phyloP scores from a whole-genome alignment of 2,329 filamentous ascomycete genomes.

The Penicillium sp. region DNA sequence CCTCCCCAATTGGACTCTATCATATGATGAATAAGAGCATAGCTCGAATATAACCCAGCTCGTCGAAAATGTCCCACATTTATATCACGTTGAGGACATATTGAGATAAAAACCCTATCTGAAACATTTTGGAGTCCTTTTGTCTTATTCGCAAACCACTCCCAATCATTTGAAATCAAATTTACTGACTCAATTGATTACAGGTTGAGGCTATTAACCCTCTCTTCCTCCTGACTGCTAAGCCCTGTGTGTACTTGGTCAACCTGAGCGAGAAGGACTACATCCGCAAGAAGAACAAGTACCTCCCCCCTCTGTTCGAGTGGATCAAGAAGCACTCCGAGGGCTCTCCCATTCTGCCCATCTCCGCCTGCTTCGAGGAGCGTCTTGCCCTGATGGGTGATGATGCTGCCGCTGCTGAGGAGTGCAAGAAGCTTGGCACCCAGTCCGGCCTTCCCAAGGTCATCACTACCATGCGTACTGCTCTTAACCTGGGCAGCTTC shows the following conservation, averaged over 20 bases:
- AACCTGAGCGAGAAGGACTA: constrained; percentile 98
- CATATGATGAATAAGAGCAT: constrained; percentile 98
- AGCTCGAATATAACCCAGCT: constrained; percentile 98
- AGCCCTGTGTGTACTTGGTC: constrained; percentile 95
- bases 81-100: constrained; percentile 70
- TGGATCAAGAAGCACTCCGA: constrained; percentile 92
- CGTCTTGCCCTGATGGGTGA: constrained; percentile 78
- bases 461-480: constrained; percentile 89
- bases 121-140: constrained; percentile 51
- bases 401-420: constrained; percentile 75
- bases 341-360: constrained; percentile 87
- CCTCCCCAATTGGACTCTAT: constrained; percentile 20
- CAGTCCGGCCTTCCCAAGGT: constrained; percentile 92
- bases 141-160: constrained; percentile 14
- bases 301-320: constrained; percentile 87
- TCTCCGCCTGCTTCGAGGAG: constrained; percentile 92
- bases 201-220: constrained; percentile 98
- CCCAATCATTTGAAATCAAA: constrained; percentile 17
- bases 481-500: constrained; percentile 87
- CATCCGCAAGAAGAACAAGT: constrained; percentile 99
- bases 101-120: constrained; percentile 83
- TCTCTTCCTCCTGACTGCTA: constrained; percentile 89
- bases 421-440: constrained; percentile 84
- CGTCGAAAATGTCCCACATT: constrained; percentile 80
- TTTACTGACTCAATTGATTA: constrained; percentile 22